phyloP scores from a whole-genome alignment of 2,329 filamentous ascomycete species.

The Cladosporium austrohemisphaericum region DNA sequence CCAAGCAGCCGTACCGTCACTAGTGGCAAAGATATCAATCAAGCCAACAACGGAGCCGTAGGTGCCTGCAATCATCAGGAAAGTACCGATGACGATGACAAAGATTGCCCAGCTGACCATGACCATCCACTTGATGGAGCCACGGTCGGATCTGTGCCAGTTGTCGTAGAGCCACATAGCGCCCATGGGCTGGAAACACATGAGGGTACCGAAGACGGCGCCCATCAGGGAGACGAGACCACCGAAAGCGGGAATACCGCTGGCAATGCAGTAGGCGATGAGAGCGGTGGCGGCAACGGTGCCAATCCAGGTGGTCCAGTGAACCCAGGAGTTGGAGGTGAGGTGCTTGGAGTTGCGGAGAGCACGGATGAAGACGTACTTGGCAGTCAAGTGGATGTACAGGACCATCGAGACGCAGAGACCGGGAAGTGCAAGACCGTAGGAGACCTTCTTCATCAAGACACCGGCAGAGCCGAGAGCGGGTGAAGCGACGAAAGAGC shows the following conservation, averaged over 20 bases:
- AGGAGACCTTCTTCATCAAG: conserved; percentile 59
- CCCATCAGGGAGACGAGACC: conserved; percentile 47
- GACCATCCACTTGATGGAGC: conserved; percentile 27
- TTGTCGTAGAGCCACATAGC: conserved; percentile 30
- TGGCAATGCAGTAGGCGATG: conserved; percentile 36
- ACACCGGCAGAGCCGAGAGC: conserved; percentile 59
- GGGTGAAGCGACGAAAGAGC: conserved; percentile 59
- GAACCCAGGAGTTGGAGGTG: conserved; percentile 47
- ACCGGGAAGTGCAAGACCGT: conserved; percentile 56
- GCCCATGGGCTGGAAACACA: conserved; percentile 45
- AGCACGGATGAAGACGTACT: conserved; percentile 56
- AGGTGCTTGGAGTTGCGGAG: conserved; percentile 51
- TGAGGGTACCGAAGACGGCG: conserved; percentile 48
- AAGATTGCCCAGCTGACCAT: conserved; percentile 48
- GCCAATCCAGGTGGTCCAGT: conserved; percentile 52
- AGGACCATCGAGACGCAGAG: conserved; percentile 50
- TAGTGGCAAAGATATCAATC: conserved; percentile 25
- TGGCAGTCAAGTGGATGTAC: conserved; percentile 50
- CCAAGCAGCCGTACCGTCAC: conserved; percentile 20
- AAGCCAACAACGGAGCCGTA: conserved; percentile 42
- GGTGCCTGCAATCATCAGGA: conserved; percentile 45
- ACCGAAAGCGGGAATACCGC: conserved; percentile 47
- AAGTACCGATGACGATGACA: conserved; percentile 47
- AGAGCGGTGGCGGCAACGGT: conserved; percentile 23
- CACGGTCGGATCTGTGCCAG: conserved; percentile 15